These are phyloP conservation scores for Solanum clarkiae DNA, from an alignment of 257 asterid genomes.

Conservation along the genomic window DNA sequence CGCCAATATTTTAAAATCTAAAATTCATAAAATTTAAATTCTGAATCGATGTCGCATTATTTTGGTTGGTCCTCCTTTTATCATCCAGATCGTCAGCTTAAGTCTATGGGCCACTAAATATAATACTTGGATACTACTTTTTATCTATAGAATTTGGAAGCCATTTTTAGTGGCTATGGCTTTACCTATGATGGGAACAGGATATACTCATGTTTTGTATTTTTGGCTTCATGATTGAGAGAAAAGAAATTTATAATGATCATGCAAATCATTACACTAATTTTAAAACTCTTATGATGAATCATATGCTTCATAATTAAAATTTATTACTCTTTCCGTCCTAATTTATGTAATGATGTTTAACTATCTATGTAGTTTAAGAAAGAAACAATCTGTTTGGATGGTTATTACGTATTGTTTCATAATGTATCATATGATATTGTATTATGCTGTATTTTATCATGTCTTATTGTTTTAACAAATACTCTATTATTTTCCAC, in stretches of 20 bases:
- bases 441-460: too few relatives aligned
- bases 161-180: background rate
- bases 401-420: too few relatives aligned
- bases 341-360: background rate
- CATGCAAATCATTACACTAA: background rate
- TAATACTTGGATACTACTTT: background rate
- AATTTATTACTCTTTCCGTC: background rate
- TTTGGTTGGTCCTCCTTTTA: background rate
- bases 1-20: rapidly evolving
- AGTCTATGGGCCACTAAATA: background rate
- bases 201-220: background rate
- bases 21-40: background rate
- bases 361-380: background rate
- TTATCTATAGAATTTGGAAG: background rate
- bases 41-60: background rate
- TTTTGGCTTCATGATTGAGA: background rate
- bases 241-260: background rate
- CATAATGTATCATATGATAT: too few relatives aligned
- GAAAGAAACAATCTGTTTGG: background rate
- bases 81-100: background rate
- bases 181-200: background rate
- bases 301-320: background rate
- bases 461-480: too few relatives aligned
- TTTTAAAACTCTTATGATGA: background rate
- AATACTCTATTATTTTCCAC: too few relatives aligned